Evolutionary conservation across 2,329 filamentous ascomycete species (phyloP).

Genomic region (Colletotrichum costaricense): DNA sequence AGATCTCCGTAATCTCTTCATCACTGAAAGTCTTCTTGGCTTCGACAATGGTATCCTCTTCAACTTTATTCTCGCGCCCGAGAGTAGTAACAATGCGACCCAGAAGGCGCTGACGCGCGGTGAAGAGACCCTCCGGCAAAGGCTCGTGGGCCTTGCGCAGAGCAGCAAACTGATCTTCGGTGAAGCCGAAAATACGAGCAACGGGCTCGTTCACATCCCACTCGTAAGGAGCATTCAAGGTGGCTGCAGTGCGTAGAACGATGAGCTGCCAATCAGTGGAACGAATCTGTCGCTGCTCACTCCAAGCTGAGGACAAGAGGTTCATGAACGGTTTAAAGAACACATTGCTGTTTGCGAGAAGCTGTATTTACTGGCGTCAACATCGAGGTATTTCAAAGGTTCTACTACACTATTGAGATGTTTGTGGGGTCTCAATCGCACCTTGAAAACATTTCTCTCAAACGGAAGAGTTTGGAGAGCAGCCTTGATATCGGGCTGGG

Average conservation of each 20-base stretch:
- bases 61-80: constrained; percentile 29
- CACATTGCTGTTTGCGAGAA: constrained; percentile 4
- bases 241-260: constrained; percentile 39
- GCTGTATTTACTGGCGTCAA: neutral
- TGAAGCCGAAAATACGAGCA: constrained; percentile 36
- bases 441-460: constrained; percentile 14
- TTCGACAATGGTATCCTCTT: constrained; percentile 26
- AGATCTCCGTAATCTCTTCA: constrained; percentile 38
- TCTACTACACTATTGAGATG: neutral
- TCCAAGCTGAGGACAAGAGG: constrained; percentile 25
- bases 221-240: constrained; percentile 39
- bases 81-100: constrained; percentile 33
- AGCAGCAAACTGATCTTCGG: constrained; percentile 27
- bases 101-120: constrained; percentile 35
- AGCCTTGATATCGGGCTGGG: constrained; percentile 6
- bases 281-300: constrained; percentile 30
- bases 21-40: constrained; percentile 33
- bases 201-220: constrained; percentile 41
- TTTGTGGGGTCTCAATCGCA: neutral
- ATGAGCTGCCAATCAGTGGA: constrained; percentile 39
- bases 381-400: neutral
- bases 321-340: constrained; percentile 34
- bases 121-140: constrained; percentile 15
- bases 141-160: constrained; percentile 19
- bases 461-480: constrained; percentile 17